Conservation (phyloP, 495 filamentous ascomycete species). For the Melanomma pulvis-pyrius region DNA sequence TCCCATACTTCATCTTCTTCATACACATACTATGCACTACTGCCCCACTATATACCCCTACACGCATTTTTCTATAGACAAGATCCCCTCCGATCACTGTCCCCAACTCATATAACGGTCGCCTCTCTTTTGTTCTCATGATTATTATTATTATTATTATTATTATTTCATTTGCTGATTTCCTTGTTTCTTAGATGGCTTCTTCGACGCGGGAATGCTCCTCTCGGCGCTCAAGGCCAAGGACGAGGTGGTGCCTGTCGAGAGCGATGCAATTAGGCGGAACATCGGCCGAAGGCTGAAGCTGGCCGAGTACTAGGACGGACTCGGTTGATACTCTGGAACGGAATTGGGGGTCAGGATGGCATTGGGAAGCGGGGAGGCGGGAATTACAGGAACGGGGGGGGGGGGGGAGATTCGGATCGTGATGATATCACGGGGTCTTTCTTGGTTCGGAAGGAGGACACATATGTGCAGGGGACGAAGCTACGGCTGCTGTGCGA, state of each 20-base stretch:
- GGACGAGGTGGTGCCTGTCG: slow-evolving; percentile 49
- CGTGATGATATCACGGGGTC: background rate
- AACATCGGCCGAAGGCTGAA: slow-evolving; percentile 49
- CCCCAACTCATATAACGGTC: background rate
- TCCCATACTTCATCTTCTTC: slow-evolving; percentile 11
- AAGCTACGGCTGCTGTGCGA: too few species aligned
- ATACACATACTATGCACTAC: background rate
- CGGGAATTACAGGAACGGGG: background rate
- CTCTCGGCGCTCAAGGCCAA: slow-evolving; percentile 77
- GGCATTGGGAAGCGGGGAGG: background rate
- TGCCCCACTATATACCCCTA: background rate
- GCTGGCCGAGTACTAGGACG: slow-evolving; percentile 41
- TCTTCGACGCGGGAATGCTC: slow-evolving; percentile 95
- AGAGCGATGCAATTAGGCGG: slow-evolving; percentile 51
- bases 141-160: background rate
- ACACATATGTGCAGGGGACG: too few species aligned
- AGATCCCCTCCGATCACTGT: background rate
- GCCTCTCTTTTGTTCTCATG: background rate
- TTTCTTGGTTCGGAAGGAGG: background rate
- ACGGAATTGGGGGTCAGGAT: too few species aligned
- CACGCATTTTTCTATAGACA: background rate
- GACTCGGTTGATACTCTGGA: background rate
- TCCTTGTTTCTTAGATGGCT: slow-evolving; percentile 67
- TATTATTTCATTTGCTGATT: slow-evolving; percentile 39
- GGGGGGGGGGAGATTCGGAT: too few species aligned